Evolutionary conservation across 192 early-diverging fungal species (phyloP).

Genomic region (Backusella sp.): DNA sequence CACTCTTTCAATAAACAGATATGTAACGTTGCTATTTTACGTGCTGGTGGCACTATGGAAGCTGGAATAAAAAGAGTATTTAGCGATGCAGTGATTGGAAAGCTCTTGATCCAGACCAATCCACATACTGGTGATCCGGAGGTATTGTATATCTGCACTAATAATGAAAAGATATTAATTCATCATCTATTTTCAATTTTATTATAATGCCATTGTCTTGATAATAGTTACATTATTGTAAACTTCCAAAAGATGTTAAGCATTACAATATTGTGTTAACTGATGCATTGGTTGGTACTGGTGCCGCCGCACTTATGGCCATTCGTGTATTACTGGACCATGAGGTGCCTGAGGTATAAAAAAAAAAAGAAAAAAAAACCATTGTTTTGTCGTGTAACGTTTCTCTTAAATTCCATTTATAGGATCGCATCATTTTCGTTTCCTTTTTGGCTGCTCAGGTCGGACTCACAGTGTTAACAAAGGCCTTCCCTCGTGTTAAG

Average conservation of each 20-base stretch:
- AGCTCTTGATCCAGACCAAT: conserved; percentile 88
- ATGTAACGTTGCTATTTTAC: conserved; percentile 81
- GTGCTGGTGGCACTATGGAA: conserved; percentile 92
- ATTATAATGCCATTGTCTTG: background rate
- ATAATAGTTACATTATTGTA: conserved; percentile 76
- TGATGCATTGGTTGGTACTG: conserved; percentile 90
- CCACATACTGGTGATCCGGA: conserved; percentile 77
- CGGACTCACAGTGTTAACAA: conserved; percentile 74
- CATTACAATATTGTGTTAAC: conserved; percentile 69
- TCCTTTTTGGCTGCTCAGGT: conserved; percentile 77
- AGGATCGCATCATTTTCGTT: conserved; percentile 81
- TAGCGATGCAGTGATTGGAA: conserved; percentile 81
- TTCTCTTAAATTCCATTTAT: background rate
- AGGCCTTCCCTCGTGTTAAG: conserved; percentile 80
- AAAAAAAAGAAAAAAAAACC: background rate
- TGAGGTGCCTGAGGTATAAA: conserved; percentile 66
- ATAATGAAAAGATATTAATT: background rate
- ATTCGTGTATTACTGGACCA: conserved; percentile 92
- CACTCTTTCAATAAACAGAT: conserved; percentile 36
- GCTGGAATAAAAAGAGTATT: conserved; percentile 77
- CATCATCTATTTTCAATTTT: background rate
- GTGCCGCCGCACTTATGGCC: conserved; percentile 95
- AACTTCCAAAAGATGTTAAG: conserved; percentile 67
- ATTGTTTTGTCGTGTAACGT: background rate
- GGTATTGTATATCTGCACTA: conserved; percentile 11